These are phyloP conservation scores for Plantago ovata DNA, from an alignment of 257 asterid genomes.

Conservation along the genomic window DNA sequence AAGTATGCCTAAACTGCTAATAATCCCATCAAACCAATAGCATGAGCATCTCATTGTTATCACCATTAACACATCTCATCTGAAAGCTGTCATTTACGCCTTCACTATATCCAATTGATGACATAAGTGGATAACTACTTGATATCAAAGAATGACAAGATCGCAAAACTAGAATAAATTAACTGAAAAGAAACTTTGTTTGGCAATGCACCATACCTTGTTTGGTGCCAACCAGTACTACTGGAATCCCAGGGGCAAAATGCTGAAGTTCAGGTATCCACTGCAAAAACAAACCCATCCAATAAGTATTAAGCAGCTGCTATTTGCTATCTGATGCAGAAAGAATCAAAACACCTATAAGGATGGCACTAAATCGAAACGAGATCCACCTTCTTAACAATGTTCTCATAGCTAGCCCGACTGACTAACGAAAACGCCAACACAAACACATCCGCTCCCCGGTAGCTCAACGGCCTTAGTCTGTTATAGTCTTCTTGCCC, in stretches of 20 bases:
- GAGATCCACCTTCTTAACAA: conserved; percentile 67
- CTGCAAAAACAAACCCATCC: conserved; percentile 39
- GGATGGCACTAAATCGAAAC: neutral
- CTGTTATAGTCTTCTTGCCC: conserved; percentile 98
- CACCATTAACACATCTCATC: too few relatives aligned
- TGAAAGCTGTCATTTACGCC: too few relatives aligned
- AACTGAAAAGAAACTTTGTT: neutral
- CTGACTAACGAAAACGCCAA: conserved; percentile 88
- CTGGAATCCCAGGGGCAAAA: conserved; percentile 80
- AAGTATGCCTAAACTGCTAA: too few relatives aligned
- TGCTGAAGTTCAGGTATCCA: conserved; percentile 98
- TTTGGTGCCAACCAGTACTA: conserved; percentile 85
- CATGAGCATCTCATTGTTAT: too few relatives aligned
- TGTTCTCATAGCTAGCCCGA: conserved; percentile 94
- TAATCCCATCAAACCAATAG: too few relatives aligned
- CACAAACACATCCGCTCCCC: conserved; percentile 93
- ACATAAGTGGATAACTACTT: neutral
- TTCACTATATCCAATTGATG: too few relatives aligned
- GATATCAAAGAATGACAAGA: conserved; percentile 4
- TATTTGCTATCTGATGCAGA: neutral
- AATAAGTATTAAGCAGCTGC: conserved; percentile 9
- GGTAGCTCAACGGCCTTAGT: conserved; percentile 91
- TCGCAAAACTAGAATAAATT: neutral
- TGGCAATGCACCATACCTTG: conserved; percentile 45
- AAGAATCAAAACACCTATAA: neutral